Evolutionary conservation across 1,284 basidiomycete species (phyloP).

Genomic region (Irpex rosettiformis): DNA sequence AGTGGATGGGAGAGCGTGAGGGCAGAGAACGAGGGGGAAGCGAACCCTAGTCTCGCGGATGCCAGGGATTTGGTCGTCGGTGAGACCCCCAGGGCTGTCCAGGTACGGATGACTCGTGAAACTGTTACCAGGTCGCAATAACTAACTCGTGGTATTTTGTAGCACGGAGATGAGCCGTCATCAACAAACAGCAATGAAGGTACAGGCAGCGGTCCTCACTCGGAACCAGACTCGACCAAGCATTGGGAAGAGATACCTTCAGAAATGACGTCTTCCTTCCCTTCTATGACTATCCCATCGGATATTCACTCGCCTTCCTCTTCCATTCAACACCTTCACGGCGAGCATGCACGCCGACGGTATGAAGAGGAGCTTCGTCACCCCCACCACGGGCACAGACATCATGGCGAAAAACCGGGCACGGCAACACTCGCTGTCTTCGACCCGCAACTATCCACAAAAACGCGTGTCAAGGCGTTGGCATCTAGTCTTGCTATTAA

Average conservation of each 20-base stretch:
- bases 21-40: constrained; percentile 20
- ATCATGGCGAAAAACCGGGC: constrained; percentile 4
- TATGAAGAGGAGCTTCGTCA: constrained; percentile 16
- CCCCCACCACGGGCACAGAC: constrained; percentile 25
- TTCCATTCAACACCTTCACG: constrained; percentile 17
- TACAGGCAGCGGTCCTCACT: constrained; percentile 19
- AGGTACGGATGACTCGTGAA: neutral
- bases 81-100: constrained; percentile 34
- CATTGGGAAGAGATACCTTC: constrained; percentile 67
- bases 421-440: constrained; percentile 81
- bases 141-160: neutral
- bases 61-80: constrained; percentile 41
- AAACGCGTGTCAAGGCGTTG: constrained; percentile 69
- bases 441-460: constrained; percentile 60
- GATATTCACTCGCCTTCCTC: constrained; percentile 41
- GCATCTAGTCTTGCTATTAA: constrained; percentile 89
- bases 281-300: constrained; percentile 69
- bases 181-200: constrained; percentile 15
- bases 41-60: constrained; percentile 36
- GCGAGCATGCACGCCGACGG: constrained; percentile 16
- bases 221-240: constrained; percentile 39
- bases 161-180: constrained; percentile 20
- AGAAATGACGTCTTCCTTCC: constrained; percentile 65
- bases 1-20: constrained; percentile 53
- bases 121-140: neutral